Evolutionary conservation across 805 yeast species (phyloP).

Genomic region (Cyberlindnera nakhonratchasimensis): DNA sequence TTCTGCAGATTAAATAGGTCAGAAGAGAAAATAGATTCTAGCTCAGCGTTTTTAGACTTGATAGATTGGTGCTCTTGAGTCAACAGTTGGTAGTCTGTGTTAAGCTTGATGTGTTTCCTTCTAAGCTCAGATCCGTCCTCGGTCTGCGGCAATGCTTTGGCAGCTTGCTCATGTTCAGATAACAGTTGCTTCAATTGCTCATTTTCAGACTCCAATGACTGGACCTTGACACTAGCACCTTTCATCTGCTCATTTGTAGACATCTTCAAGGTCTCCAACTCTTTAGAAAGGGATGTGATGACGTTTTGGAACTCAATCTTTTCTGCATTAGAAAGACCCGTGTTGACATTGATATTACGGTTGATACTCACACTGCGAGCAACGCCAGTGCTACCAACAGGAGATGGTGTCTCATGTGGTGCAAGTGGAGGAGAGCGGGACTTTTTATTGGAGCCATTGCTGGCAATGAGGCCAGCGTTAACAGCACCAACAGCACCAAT

Average conservation of each 20-base stretch:
- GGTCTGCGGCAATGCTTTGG: neutral
- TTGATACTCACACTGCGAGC: conserved; percentile 11
- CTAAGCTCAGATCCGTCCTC: conserved; percentile 32
- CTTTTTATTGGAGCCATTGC: neutral
- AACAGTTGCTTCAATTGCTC: conserved; percentile 21
- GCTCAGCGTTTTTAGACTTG: conserved; percentile 38
- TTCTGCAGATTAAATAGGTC: conserved; percentile 50
- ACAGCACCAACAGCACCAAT: conserved; percentile 15
- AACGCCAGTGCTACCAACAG: conserved; percentile 6
- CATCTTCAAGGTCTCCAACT: conserved; percentile 35
- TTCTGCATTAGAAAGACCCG: conserved; percentile 13
- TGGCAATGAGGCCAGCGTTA: conserved; percentile 1
- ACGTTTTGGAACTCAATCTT: conserved; percentile 28
- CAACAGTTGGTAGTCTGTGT: conserved; percentile 42
- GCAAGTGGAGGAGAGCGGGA: neutral
- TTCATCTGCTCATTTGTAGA: conserved; percentile 50
- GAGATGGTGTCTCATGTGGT: neutral
- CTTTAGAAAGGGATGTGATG: conserved; percentile 32
- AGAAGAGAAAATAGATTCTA: conserved; percentile 51
- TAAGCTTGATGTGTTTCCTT: conserved; percentile 42
- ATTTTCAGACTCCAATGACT: conserved; percentile 41
- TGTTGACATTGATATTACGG: neutral
- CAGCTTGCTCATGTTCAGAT: conserved; percentile 20
- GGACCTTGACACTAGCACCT: conserved; percentile 54
- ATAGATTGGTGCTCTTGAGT: conserved; percentile 43